Evolutionary conservation across 352 stramenopile species (phyloP), one percentile per base, ranked within the genome.

Genomic region (Pythium brachiatum): DNA sequence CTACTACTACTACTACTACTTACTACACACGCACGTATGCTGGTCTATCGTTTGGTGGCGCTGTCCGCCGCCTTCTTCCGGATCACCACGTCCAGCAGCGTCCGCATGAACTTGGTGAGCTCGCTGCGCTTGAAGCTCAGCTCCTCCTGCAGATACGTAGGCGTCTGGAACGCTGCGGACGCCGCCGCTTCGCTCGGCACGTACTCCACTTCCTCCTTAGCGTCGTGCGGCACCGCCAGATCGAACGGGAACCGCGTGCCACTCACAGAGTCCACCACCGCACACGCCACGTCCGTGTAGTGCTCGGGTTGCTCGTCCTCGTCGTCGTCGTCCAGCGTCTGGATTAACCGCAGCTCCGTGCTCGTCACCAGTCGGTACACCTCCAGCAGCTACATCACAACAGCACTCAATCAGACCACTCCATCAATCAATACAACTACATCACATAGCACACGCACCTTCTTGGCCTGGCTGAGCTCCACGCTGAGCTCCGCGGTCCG

Each of bases 91-190:
- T 94, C 86, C 43, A 94, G 64, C 47, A 92, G 68, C 61, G 83
- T 89, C 44, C 81, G 79, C 76, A 91, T 89, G 63, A 94, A 94
- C 50, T 89, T 89, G 57, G 82, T 92, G 72, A 92, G 81, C 65
- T 94, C 82, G 39, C 75, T 75, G 36, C 83, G 78, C 60, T 78
- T 88, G 70, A 94, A 94, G 44, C 75, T 91, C 56, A 94, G 64
- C 57, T 94, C 86, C 32, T 94, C 82, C 76, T 92, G 81, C 69
- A 93, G 76, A 80, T 91, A 93, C 53, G 81, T 80, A 29, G 83
- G 81, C 32, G 83, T 69, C 65, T 78, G 77, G 46, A 90, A 67
- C 53, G 76, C 79, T 7, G 57, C 74, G n/a, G 70, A 64, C 7
- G 74, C 73, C 5, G 74, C 74, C 16, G 77, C 74, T 25, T 90